Evolutionary conservation across 768 basidiomycete species (phyloP).

Genomic region (Paxillus rubicundulus): DNA sequence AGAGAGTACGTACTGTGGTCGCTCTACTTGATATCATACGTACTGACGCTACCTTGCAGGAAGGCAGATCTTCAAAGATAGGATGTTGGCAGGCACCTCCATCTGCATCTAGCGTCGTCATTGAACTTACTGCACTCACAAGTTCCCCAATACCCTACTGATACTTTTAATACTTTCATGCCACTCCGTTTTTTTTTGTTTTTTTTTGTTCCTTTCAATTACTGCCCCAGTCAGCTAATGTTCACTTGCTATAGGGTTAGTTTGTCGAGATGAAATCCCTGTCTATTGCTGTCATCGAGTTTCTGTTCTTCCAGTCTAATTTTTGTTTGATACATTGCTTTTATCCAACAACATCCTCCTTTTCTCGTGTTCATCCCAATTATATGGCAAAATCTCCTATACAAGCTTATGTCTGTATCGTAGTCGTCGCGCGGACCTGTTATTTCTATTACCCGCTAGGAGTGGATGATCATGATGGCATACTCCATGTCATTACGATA

Average conservation of each 20-base stretch:
- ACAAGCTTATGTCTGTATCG: constrained; percentile 27
- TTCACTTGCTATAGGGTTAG: constrained; percentile 21
- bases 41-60: constrained; percentile 19
- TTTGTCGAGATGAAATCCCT: constrained; percentile 14
- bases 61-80: constrained; percentile 39
- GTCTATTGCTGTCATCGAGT: constrained; percentile 18
- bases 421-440: constrained; percentile 21
- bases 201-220: not conserved
- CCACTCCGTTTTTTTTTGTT: not conserved
- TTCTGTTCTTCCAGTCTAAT: constrained; percentile 8
- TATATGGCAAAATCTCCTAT: constrained; percentile 29
- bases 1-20: constrained; percentile 62
- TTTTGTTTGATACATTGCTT: constrained; percentile 1
- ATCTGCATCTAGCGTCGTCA: not conserved
- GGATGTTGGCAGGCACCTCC: constrained; percentile 26
- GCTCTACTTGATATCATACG: constrained; percentile 5
- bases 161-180: constrained; percentile 19
- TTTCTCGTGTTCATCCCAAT: constrained; percentile 6
- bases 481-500: constrained; percentile 11
- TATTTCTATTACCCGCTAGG: constrained; percentile 24
- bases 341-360: not conserved
- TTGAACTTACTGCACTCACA: constrained; percentile 7
- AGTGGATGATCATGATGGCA: constrained; percentile 27
- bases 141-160: constrained; percentile 30
- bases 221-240: constrained; percentile 11